Evolutionary conservation across 2,329 filamentous ascomycete genomes (phyloP), one percentile per base, ranked within the genome.

Genomic region (Didymella lethalis): DNA sequence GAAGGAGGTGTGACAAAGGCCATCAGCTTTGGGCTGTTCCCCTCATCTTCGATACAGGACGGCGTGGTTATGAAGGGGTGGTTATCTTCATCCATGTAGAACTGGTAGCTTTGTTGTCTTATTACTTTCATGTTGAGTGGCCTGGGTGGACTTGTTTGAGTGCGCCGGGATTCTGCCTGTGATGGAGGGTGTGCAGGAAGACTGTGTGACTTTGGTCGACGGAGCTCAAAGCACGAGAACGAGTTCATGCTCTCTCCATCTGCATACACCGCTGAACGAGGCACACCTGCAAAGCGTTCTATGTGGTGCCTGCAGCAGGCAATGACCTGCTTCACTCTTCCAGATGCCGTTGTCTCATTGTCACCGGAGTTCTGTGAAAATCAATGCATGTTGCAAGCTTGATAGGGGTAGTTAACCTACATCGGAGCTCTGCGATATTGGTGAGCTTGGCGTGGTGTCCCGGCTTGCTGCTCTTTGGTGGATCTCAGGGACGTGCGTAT

Each of bases 51-150:
- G 23, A 59, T 16, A n/a, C 40, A 47, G 1, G 40, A 48, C 16
- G 56, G 51, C 29, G 57, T 54, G 8, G 57, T 59, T 23, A 59
- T 54, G 34, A 59, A 59, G 14, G 57, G 57, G 23, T 50, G 26
- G 3, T 36, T 51, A 3, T 50, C 51, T n/a, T 54, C 47, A n/a
- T 59, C 51, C 50, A 54, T 59, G 11, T 59, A 59, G n/a, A 51
- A 55, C 6, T 47, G 40, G 8, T 54, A 59, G 57, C 50, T 59
- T 10, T 31, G 26, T 31, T 46, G 23, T 4, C 51, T 48, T 18
- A 31, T 45, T 12, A 25, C 8, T 3, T 16, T 16, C 18, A 41
- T 2, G 26, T 25, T 11, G 2, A 54, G 18, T 11, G 44, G 36
- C 36, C 11, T 12, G 10, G 49, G 46, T 8, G 40, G 40, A 28